A percentile compares a stretch with the other conserved stretches of the same genome.
Conservation (phyloP, 805 yeast species). For the Saccharomycopsis fermentans region DNA sequence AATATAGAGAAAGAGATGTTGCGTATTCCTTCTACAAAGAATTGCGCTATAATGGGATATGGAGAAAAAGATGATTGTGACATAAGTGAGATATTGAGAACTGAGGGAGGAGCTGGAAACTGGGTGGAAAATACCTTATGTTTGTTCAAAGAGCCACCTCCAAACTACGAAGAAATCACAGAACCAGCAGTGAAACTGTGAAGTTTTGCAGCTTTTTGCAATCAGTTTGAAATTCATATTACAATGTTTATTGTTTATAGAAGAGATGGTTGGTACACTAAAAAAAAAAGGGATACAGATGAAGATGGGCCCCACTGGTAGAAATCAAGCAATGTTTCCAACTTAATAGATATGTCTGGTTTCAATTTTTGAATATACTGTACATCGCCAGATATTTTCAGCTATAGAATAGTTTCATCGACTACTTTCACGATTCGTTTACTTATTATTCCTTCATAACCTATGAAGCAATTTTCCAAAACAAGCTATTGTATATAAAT, state of each 20-base stretch:
- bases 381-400: no score
- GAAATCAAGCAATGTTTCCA: no score
- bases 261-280: no score
- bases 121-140: slow-evolving; percentile 80
- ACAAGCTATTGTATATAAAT: no score
- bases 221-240: background rate
- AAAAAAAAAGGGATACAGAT: no score
- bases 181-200: background rate
- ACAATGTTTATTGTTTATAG: background rate
- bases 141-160: slow-evolving; percentile 58
- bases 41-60: slow-evolving; percentile 78
- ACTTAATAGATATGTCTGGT: no score
- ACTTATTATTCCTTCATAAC: no score
- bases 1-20: slow-evolving; percentile 70
- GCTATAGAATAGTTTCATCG: no score
- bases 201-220: background rate
- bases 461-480: no score
- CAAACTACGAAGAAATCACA: slow-evolving; percentile 28
- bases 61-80: slow-evolving; percentile 21
- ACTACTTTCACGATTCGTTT: no score
- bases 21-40: slow-evolving; percentile 88
- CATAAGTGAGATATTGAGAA: slow-evolving; percentile 50
- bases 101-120: slow-evolving; percentile 84
- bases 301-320: no score
- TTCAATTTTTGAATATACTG: no score